Evolutionary conservation across 208 protist species (phyloP).

Genomic region (Naegleria lovaniensis): DNA sequence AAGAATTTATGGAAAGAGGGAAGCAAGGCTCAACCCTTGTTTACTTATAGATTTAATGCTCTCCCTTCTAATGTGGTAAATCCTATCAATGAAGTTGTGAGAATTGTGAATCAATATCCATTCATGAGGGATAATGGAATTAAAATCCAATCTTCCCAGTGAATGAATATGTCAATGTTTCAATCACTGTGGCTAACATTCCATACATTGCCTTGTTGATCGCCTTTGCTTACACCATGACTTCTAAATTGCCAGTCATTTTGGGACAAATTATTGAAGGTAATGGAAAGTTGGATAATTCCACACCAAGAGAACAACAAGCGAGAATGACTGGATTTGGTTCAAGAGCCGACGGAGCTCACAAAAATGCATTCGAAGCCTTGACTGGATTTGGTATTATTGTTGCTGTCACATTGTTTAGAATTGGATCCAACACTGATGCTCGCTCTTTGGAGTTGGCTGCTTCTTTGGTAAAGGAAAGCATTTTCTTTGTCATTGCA

Average conservation of each 20-base stretch:
- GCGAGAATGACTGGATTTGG: background rate
- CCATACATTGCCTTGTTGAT: background rate
- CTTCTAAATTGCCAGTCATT: background rate
- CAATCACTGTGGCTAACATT: background rate
- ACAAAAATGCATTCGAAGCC: background rate
- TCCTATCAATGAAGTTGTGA: background rate
- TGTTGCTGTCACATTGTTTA: background rate
- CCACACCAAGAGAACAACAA: constrained; percentile 9
- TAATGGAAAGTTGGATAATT: background rate
- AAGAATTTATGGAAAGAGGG: background rate
- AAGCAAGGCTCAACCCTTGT: background rate
- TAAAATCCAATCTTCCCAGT: background rate
- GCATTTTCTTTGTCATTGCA: background rate
- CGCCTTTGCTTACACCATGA: background rate
- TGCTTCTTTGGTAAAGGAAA: background rate
- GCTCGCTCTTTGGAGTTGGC: background rate
- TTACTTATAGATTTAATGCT: background rate
- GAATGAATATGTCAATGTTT: background rate
- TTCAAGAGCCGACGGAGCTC: background rate
- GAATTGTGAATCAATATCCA: background rate
- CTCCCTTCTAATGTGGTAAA: background rate
- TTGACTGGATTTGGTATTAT: background rate
- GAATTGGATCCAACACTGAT: background rate
- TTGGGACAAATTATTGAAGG: constrained; percentile 3
- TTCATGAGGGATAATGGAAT: background rate